Evolutionary conservation across 176 grass and related monocot species (phyloP), one percentile per base, ranked within the genome.

Genomic region (Raddia guianensis): DNA sequence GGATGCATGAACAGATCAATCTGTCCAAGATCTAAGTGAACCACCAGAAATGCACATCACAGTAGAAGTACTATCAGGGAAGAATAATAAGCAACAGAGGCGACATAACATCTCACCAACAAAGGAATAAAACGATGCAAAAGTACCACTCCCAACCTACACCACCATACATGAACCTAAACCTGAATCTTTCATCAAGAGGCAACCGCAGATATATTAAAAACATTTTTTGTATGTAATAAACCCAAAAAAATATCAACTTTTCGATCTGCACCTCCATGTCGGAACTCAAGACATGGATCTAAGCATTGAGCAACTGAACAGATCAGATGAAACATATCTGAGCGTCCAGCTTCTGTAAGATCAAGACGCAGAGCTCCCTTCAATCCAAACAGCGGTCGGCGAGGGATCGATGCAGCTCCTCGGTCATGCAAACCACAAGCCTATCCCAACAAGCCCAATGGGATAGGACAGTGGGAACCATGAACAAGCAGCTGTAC

Each of bases 341-440:
- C 37, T 40, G 37, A 40, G 37, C 4, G 37, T 40, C 4, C 37
- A 40, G 37, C 37, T 40, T 5, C 11, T 34, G 19, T 49, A 7
- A 58, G 72, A 72, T 56, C 47, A 61, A 56, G 83, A 90, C 76
- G 87, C 83, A 97, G 91, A 97, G 91, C 94, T 93, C 91, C 94
- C 94, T 97, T 97, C 94, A 91, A 93, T 88, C 91, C 89, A 97
- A 97, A 91, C 49, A 91, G 86, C 51, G 91, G 81, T 78, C 84
- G 65, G 68, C 57, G 19, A 83, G 73, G 85, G 86, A 66, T 33
- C 48, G 79, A 61, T 81, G n/a, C 88, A 67, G 91, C 94, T 97
- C 91, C 84, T 66, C 50, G 78, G 84, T 81, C 91, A 97, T 91
- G 91, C 91, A 97, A 97, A 13, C 89, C 94, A 89, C 91, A 82